Evolutionary conservation across 2,329 filamentous ascomycete species (phyloP).

Genomic region (Xylaria sp.): DNA sequence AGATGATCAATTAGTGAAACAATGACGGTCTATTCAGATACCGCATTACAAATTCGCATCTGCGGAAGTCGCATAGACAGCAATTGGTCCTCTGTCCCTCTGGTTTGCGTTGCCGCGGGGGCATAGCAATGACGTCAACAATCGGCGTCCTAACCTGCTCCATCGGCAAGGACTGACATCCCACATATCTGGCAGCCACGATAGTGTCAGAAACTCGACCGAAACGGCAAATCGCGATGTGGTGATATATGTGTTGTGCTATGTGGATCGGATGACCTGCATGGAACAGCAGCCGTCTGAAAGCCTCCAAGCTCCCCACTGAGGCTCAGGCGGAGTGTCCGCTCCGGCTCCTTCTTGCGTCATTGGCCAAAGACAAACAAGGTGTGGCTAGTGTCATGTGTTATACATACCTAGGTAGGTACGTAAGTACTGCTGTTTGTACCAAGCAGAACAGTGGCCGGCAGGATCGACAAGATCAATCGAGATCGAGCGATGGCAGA

Average conservation of each 20-base stretch:
- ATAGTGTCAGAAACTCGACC: conserved; percentile 13
- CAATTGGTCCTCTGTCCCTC: neutral
- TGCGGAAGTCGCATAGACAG: neutral
- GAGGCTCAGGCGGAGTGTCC: conserved; percentile 26
- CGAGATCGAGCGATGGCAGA: conserved; percentile 16
- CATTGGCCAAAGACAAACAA: neutral
- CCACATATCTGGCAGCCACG: neutral
- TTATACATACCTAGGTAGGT: too few species aligned
- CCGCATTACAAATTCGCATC: neutral
- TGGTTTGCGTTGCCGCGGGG: neutral
- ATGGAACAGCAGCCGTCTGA: neutral
- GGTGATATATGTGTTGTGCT: neutral
- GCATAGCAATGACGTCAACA: conserved; percentile 18
- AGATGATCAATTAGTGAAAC: neutral
- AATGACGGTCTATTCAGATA: neutral
- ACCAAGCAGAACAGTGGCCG: neutral
- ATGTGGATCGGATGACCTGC: neutral
- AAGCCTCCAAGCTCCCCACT: too few species aligned
- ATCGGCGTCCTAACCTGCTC: neutral
- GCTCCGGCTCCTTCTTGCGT: conserved; percentile 16
- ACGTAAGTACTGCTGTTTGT: neutral
- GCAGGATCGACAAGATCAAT: conserved; percentile 26
- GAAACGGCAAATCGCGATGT: conserved; percentile 5
- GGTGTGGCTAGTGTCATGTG: conserved; percentile 9
- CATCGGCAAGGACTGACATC: conserved; percentile 2